Conservation (phyloP, 2,329 filamentous ascomycete species). For the Metarhizium sp. region DNA sequence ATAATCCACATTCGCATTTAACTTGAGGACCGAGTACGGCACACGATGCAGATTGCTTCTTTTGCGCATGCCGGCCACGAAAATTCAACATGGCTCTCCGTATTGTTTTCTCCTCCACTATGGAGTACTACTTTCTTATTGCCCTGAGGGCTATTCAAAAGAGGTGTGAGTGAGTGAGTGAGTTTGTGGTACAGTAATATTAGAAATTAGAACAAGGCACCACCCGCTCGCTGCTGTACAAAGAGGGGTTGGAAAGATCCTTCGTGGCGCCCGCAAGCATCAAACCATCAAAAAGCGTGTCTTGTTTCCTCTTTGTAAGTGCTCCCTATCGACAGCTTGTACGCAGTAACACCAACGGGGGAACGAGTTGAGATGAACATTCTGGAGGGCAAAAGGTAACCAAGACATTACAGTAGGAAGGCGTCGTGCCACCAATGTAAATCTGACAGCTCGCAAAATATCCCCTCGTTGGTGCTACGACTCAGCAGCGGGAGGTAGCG, state of each 20-base stretch:
- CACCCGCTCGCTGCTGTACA: neutral
- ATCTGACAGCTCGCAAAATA: neutral
- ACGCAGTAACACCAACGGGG: neutral
- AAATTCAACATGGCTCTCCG: neutral
- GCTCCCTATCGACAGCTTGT: neutral
- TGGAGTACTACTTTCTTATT: neutral
- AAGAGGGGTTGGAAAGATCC: neutral
- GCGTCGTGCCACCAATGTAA: neutral
- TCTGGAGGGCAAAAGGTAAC: neutral
- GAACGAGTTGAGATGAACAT: neutral
- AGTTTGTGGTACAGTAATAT: neutral
- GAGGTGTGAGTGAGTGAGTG: neutral
- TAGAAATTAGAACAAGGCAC: neutral
- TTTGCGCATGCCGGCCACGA: neutral
- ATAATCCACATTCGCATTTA: too few species aligned
- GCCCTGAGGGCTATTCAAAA: neutral
- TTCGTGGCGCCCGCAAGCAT: neutral
- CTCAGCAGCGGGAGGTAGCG: neutral
- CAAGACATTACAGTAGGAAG: neutral
- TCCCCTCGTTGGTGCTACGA: neutral
- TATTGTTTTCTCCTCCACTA: neutral
- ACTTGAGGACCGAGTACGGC: too few species aligned
- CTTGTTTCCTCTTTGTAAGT: neutral
- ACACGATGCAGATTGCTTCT: neutral
- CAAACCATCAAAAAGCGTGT: neutral